Evolutionary conservation across 331 rosid genomes (phyloP).

Genomic region (Quercus lobata): DNA sequence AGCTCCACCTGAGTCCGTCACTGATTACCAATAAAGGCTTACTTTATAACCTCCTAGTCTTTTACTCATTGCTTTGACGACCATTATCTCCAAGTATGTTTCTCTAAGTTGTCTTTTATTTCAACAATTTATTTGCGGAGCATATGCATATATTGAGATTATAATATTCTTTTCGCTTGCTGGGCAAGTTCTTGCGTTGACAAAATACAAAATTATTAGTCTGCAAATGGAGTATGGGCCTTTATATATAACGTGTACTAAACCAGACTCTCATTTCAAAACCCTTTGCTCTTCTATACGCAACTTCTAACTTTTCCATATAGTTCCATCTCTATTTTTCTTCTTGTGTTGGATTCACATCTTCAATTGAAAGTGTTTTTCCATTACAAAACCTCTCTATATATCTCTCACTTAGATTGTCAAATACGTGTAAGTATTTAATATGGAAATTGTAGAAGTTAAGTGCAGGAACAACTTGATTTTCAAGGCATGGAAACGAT

Average conservation of each 20-base stretch:
- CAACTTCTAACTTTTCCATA: background rate
- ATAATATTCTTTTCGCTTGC: background rate
- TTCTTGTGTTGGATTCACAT: background rate
- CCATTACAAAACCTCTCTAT: too few relatives aligned
- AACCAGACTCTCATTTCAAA: background rate
- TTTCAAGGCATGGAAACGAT: slow-evolving; percentile 15
- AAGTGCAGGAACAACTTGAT: slow-evolving; percentile 20
- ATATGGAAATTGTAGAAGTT: slow-evolving; percentile 19
- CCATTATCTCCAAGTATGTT: too few relatives aligned
- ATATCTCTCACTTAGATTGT: too few relatives aligned
- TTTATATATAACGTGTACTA: background rate
- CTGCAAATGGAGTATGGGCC: background rate
- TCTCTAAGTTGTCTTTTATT: too few relatives aligned
- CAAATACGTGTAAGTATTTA: background rate
- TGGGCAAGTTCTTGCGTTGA: background rate
- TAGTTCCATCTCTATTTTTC: background rate
- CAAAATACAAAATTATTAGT: background rate
- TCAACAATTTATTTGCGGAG: too few relatives aligned
- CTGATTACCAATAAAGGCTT: too few relatives aligned
- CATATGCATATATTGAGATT: too few relatives aligned
- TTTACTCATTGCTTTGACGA: too few relatives aligned
- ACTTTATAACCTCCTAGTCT: too few relatives aligned
- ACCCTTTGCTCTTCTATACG: background rate
- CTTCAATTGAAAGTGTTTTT: too few relatives aligned
- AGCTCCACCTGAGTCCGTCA: too few relatives aligned